Evolutionary conservation across 1,284 basidiomycete genomes (phyloP), one percentile per base, ranked within the genome.

Genomic region (Papiliotrema flavescens): DNA sequence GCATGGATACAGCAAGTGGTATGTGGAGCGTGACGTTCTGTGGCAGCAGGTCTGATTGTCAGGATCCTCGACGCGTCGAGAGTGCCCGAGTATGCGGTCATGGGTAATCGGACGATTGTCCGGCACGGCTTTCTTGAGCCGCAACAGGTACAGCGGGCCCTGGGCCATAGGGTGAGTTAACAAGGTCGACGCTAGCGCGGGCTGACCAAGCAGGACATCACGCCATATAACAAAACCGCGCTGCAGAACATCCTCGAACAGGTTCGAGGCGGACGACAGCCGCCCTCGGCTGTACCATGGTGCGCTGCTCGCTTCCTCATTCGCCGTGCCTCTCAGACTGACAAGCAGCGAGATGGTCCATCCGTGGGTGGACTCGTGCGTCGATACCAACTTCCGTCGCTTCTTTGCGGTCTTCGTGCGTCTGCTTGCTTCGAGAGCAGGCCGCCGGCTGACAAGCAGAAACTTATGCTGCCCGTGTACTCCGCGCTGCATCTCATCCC

Each of bases 401-500:
- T 90, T 94, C 78, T 80, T 88, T 63, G 79, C 83, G 20, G 91
- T 96, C 2, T 89, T 88, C 69, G 67, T 72, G 40, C 62, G 71
- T 64, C 4, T 4, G 41, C 15, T n/a, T 39, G 32, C 32, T 24
- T 11, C 39, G 17, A 7, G 22, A 35, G 11, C 32, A n/a, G 5
- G 41, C 8, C 42, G 9, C 22, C 19, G 26, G 34, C 52, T 60
- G 39, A 61, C 3, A 19, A 32, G 6, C 19, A 15, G 65, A 61
- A 69, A 65, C 94, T 87, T 87, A 93, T 93, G 80, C 69, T 80
- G 1, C 81, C 83, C 1, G 81, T 83, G 40, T 98, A 98, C 65
- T 85, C 89, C 20, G 92, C 91, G 0, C 78, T 98, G 41, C 92
- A 98, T 75, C 83, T 97, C 58, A 85, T 97, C 34, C 95, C 95